Conservation (phyloP, 2,329 filamentous ascomycete genomes). For the Arthrobotrys entomopaga region DNA sequence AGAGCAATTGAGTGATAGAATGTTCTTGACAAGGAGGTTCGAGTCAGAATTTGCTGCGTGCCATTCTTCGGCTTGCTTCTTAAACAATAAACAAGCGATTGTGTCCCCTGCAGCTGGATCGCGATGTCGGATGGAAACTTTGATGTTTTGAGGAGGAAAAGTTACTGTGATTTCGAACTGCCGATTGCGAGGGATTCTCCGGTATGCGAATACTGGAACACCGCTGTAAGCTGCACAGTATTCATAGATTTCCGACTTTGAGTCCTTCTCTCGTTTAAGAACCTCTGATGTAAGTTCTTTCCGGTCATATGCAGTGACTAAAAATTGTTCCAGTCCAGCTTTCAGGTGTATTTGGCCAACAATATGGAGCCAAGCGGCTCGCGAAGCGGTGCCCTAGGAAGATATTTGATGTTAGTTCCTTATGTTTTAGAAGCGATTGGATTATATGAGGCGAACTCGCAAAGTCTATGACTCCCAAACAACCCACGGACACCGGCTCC, state of each 20-base stretch:
- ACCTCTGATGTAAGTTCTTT: slow-evolving; percentile 42
- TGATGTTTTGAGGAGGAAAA: slow-evolving; percentile 61
- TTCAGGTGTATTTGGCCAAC: slow-evolving; percentile 29
- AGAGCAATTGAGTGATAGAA: slow-evolving; percentile 60
- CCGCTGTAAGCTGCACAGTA: slow-evolving; percentile 63
- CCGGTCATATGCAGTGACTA: slow-evolving; percentile 33
- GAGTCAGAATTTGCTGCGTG: slow-evolving; percentile 59
- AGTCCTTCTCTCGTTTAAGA: slow-evolving; percentile 58
- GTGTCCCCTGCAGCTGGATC: slow-evolving; percentile 60
- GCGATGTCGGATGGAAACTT: slow-evolving; percentile 59
- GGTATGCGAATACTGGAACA: slow-evolving; percentile 58
- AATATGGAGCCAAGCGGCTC: slow-evolving; percentile 42
- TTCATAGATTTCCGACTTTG: slow-evolving; percentile 62
- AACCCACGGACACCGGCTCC: too few relatives aligned
- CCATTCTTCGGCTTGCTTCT: slow-evolving; percentile 61
- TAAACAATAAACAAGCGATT: slow-evolving; percentile 62
- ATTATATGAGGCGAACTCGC: background rate
- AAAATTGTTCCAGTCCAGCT: slow-evolving; percentile 31
- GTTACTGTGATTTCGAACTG: slow-evolving; percentile 60
- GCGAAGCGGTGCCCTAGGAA: slow-evolving; percentile 24
- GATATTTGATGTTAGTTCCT: background rate
- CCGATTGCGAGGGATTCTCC: slow-evolving; percentile 39
- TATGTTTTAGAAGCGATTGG: too few relatives aligned
- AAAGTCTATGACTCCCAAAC: too few relatives aligned
- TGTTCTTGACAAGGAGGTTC: slow-evolving; percentile 59